Percentiles rank a stretch among this genome's conserved stretches.
Evolutionary conservation across 495 filamentous ascomycete genomes (phyloP).

Genomic region (Penicillium riverlandense): DNA sequence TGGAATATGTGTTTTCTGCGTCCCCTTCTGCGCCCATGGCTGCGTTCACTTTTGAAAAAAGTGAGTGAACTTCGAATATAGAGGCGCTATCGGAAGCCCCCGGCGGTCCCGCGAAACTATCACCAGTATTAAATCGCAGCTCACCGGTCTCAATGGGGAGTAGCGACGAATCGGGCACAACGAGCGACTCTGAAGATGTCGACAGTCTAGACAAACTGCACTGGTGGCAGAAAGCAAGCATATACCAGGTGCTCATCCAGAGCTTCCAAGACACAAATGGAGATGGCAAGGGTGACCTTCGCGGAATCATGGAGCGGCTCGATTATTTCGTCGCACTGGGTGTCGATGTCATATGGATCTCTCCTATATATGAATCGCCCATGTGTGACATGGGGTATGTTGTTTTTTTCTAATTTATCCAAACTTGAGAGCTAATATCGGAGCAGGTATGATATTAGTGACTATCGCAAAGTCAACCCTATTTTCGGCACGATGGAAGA

Average conservation of each 20-base stretch:
- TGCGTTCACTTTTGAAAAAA: no score
- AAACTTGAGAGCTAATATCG: neutral
- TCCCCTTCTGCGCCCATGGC: no score
- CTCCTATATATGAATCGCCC: conserved; percentile 42
- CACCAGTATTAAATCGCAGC: no score
- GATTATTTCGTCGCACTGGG: conserved; percentile 47
- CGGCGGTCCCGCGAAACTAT: no score
- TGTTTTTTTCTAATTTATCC: neutral
- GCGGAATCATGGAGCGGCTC: conserved; percentile 49
- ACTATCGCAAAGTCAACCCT: conserved; percentile 49
- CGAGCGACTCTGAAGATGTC: neutral
- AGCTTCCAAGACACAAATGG: conserved; percentile 33
- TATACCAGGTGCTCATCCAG: conserved; percentile 37
- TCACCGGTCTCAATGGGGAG: neutral
- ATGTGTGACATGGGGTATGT: conserved; percentile 48
- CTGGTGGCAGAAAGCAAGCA: conserved; percentile 13
- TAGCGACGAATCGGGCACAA: neutral
- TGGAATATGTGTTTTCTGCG: no score
- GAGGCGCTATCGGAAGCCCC: no score
- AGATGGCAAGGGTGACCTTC: conserved; percentile 50
- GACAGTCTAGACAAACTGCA: neutral
- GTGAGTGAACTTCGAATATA: no score
- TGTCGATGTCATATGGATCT: conserved; percentile 34
- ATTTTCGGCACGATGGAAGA: conserved; percentile 47
- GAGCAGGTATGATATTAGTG: conserved; percentile 40